Evolutionary conservation across 805 yeast genomes (phyloP).

Genomic region (Saturnispora serradocipensis): DNA sequence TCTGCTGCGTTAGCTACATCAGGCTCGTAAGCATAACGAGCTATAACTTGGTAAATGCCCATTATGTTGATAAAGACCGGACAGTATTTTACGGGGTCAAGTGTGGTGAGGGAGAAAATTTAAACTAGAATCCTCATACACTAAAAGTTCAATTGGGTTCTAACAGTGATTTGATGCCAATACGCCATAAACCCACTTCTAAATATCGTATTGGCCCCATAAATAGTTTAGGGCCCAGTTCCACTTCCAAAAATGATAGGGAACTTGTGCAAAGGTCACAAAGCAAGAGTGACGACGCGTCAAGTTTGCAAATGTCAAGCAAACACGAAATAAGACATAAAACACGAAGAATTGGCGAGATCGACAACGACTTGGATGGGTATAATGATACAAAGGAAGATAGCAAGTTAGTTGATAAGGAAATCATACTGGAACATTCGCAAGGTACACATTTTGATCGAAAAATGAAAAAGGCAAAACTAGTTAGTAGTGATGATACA

Average conservation of each 20-base stretch:
- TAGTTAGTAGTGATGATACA: slow-evolving; percentile 5
- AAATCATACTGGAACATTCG: neutral
- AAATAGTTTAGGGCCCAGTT: neutral
- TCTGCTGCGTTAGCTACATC: slow-evolving; percentile 59
- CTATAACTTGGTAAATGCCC: slow-evolving; percentile 20
- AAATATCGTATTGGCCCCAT: slow-evolving; percentile 4
- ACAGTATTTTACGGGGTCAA: neutral
- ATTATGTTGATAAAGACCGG: slow-evolving; percentile 13
- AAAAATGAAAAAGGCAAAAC: neutral
- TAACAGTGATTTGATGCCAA: neutral
- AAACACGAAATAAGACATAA: neutral
- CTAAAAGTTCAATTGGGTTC: neutral
- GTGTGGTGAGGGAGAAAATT: neutral
- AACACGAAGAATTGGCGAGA: slow-evolving; percentile 1
- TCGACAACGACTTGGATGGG: neutral
- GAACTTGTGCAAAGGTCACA: neutral
- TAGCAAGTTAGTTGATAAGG: neutral
- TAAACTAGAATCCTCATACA: neutral
- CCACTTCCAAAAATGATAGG: neutral
- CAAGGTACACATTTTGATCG: neutral
- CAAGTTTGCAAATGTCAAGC: neutral
- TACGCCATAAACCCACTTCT: neutral
- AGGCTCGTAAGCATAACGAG: slow-evolving; percentile 26
- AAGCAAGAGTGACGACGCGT: slow-evolving; percentile 1
- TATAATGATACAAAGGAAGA: neutral